Base-by-base conservation (phyloP, 192 early-diverging fungal species). In the Mortierella alpina region DNA sequence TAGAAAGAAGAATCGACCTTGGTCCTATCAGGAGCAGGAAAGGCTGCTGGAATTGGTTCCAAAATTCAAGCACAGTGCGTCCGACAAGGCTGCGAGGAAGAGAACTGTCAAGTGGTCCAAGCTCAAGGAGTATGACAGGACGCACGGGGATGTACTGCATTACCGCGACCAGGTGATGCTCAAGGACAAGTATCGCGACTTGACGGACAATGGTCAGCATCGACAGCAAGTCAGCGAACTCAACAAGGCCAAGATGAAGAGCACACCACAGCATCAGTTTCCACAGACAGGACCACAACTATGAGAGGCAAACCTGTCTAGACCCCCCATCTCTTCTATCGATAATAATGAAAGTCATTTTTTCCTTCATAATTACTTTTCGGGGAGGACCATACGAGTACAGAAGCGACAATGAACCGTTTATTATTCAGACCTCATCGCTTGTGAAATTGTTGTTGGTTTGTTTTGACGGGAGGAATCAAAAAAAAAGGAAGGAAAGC, bases 131-230 rank as follows among this genome's bases (percentile, higher is more conserved):
- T 72, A 68, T 18, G 77, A 80, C 48, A 40, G 46, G 41, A 17
- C 5, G 20, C 14, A 80, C 51, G 77, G 77, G 1, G 63, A 80
- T 63, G 47, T 80, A 0, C 22, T 80, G n/a, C 13, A 40, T 23
- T 55, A 72, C 41, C 70, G 77, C 4, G 59, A 42, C 4, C 65
- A 80, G 17, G 70, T 80, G n/a, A 71, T 67, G 65, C 41, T 80
- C 17, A 80, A 80, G 66, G 77, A 80, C 66, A 80, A 80, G 55
- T 72, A 80, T 40, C 63, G 77, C 1, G 62, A 80, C 13, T 11
- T 58, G 60, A 80, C 65, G 13, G 77, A 80, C 20, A 47, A 72
- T 6, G 77, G 77, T 4, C 50, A 20, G 7, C 77, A 80, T 63
- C 20, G 65, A 5, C 42, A 51, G 9, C 60, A 66, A 1, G 66